Evolutionary conservation across 176 grass and related monocot species (phyloP).

Genomic region (Oryza meridionalis): DNA sequence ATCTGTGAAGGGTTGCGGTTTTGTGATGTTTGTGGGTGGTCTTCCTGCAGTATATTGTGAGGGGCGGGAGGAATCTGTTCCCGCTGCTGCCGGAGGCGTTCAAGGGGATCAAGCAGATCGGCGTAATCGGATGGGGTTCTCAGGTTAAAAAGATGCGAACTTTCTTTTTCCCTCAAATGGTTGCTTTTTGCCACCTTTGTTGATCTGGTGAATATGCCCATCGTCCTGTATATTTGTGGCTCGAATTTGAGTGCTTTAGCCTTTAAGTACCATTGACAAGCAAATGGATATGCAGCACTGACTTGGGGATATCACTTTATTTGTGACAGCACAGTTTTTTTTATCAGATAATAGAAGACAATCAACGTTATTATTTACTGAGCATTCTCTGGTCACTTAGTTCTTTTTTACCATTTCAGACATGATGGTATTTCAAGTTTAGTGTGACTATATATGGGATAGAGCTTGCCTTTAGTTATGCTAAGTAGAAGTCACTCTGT

Average conservation of each 20-base stretch:
- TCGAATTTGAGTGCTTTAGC: not conserved
- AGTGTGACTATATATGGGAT: not conserved
- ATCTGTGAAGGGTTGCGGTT: not conserved
- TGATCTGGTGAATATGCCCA: not conserved
- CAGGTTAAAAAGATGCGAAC: slow-evolving; percentile 43
- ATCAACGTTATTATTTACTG: not conserved
- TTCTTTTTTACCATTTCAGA: not conserved
- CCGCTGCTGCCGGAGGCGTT: slow-evolving; percentile 70
- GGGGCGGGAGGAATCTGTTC: slow-evolving; percentile 78
- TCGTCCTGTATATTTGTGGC: not conserved
- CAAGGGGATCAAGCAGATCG: slow-evolving; percentile 81
- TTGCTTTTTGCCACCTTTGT: not conserved
- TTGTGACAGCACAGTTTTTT: not conserved
- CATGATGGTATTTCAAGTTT: not conserved
- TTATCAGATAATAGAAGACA: not conserved
- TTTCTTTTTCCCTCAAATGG: slow-evolving; percentile 2
- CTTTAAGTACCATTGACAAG: not conserved
- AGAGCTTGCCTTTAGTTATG: not conserved
- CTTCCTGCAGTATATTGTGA: slow-evolving; percentile 67
- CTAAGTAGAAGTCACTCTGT: not conserved
- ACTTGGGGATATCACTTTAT: not conserved
- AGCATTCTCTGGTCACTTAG: not conserved
- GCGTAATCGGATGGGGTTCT: slow-evolving; percentile 80
- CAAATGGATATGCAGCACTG: not conserved
- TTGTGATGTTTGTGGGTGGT: slow-evolving; percentile 18